These are phyloP conservation scores for Penicillium manginii DNA, from an alignment of 495 filamentous ascomycete species.

Conservation along the genomic window DNA sequence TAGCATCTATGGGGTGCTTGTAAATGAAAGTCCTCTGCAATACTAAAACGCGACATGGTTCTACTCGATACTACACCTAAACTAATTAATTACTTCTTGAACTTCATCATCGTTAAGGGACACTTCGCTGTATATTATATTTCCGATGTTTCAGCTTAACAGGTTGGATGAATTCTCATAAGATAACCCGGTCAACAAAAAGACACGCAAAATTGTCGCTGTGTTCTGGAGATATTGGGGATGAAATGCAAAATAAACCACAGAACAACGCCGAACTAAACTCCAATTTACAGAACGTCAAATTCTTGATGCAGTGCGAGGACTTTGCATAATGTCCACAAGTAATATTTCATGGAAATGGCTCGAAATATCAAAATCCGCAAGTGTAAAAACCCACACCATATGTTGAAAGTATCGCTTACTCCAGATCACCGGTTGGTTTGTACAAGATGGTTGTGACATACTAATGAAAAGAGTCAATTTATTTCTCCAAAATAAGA, in stretches of 20 bases:
- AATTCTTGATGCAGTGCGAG: neutral
- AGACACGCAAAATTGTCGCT: too few relatives aligned
- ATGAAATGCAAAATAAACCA: neutral
- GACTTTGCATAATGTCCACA: neutral
- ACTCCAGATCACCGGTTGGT: constrained; percentile 64
- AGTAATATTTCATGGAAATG: neutral
- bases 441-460: constrained; percentile 98
- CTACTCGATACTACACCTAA: too few relatives aligned
- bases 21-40: too few relatives aligned
- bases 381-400: constrained; percentile 1
- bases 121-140: too few relatives aligned
- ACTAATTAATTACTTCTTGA: too few relatives aligned
- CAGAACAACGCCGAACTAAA: neutral
- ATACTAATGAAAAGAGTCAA: constrained; percentile 60
- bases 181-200: too few relatives aligned
- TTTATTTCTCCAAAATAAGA: neutral
- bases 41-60: too few relatives aligned
- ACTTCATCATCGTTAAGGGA: too few relatives aligned
- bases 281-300: neutral
- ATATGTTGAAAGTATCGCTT: constrained; percentile 13
- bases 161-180: too few relatives aligned
- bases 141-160: too few relatives aligned
- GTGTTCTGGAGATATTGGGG: too few relatives aligned
- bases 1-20: too few relatives aligned
- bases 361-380: neutral